These are phyloP conservation scores for Talaromyces nanjingensis DNA, from an alignment of 495 filamentous ascomycete species.

Conservation along the genomic window DNA sequence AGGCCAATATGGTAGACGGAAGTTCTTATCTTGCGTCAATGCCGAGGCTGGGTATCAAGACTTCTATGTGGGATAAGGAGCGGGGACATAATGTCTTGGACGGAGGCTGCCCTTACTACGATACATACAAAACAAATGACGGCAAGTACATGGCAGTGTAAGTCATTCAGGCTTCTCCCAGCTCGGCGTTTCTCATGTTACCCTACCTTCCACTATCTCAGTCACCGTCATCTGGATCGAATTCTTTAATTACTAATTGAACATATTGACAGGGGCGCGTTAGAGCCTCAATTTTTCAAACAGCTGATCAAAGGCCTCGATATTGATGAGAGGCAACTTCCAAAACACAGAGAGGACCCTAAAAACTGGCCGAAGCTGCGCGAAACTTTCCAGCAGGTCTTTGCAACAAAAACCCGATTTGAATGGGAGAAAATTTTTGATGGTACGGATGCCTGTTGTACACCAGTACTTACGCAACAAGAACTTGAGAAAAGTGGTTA, in stretches of 20 bases:
- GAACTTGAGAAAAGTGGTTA: conserved; percentile 57
- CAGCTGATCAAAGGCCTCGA: conserved; percentile 49
- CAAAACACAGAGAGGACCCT: conserved; percentile 30
- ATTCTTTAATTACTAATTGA: conserved; percentile 2
- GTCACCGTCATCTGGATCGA: background rate
- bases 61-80: conserved; percentile 39
- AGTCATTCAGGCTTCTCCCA: background rate
- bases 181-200: background rate
- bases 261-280: background rate
- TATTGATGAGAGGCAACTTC: conserved; percentile 27
- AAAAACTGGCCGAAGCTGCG: conserved; percentile 51
- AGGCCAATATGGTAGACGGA: conserved; percentile 84
- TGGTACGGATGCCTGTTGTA: conserved; percentile 75
- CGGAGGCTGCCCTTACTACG: conserved; percentile 68
- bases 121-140: conserved; percentile 61
- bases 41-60: conserved; percentile 50
- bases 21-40: conserved; percentile 58
- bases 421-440: conserved; percentile 76
- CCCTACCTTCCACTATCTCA: background rate
- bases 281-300: conserved; percentile 3
- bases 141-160: conserved; percentile 62
- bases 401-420: conserved; percentile 54
- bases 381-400: conserved; percentile 45
- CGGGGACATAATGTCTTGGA: conserved; percentile 66
- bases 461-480: conserved; percentile 60